phyloP scores from a whole-genome alignment of 768 basidiomycete genomes.

The Mrakia blollopis region DNA sequence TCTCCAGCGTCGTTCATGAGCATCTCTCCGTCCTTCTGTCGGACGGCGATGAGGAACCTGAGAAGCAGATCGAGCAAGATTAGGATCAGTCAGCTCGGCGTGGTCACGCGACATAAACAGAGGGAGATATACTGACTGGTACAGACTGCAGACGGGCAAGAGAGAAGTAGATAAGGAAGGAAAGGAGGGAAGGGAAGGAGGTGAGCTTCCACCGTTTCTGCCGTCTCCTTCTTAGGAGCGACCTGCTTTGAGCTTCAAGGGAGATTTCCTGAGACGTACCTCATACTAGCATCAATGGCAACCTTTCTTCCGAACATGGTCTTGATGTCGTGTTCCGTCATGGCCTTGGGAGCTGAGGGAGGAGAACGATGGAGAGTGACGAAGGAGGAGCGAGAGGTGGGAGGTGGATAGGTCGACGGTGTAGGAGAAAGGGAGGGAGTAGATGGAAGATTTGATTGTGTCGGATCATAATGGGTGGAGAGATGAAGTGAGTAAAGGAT shows the following conservation, averaged over 20 bases:
- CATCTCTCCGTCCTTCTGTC: constrained; percentile 93
- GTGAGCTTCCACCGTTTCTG: neutral
- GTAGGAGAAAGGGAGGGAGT: neutral
- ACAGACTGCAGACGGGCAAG: constrained; percentile 50
- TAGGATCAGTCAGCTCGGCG: neutral
- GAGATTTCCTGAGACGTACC: constrained; percentile 22
- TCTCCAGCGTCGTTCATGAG: constrained; percentile 97
- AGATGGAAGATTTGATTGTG: neutral
- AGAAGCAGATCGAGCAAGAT: constrained; percentile 33
- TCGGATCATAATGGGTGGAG: too few species aligned
- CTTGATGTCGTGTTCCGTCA: constrained; percentile 71
- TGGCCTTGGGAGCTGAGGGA: constrained; percentile 61
- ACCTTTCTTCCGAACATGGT: constrained; percentile 97
- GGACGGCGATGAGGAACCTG: constrained; percentile 94
- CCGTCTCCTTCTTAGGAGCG: constrained; percentile 3
- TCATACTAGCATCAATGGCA: constrained; percentile 78
- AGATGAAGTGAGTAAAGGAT: neutral
- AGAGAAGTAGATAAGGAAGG: constrained; percentile 46
- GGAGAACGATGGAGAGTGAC: neutral
- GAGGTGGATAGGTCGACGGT: neutral
- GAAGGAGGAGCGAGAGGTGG: neutral
- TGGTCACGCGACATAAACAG: neutral
- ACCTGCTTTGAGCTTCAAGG: neutral
- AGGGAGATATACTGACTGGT: constrained; percentile 43
- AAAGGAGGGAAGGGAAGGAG: neutral